Base-by-base conservation (phyloP, 768 basidiomycete genomes). In the Podaxis sp. region DNA sequence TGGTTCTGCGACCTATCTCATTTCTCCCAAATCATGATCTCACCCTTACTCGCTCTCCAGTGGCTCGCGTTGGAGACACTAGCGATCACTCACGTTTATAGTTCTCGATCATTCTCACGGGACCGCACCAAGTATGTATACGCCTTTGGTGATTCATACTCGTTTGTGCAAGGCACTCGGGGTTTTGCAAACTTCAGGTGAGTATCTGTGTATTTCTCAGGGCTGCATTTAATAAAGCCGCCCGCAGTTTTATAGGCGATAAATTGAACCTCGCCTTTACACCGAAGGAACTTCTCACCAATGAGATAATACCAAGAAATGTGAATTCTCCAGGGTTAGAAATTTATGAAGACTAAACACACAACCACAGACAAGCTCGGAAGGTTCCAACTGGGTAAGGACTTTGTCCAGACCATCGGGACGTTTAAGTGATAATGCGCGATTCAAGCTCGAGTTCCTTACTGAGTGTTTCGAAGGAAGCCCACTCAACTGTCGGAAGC, bases 81-180 rank as follows among this genome's bases (percentile, higher is more conserved):
- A 19, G 15, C 17, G 7, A 15, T 46, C 15, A 15, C 44, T 46
- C 42, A 44, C 17, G 42, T 19, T 15, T 17, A 15, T 8, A 46
- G 44, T 19, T 46, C 39, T 11, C 7, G 6, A 4, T 46, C 11
- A 26, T 44, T 63, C 22, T 57, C 61, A 26, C 57, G 61, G 55
- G 30, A 57, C 54, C 36, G 38, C n/a, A 57, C 44, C 26, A 71
- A 76, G 69, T 80, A 79, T 56, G 71, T 85, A 33, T 82, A 83
- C 65, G 82, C 81, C 5, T 85, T 85, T 64, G 84, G 83, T 3
- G 84, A 84, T 66, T 84, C 83, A 2, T 85, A 84, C 65, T 79
- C 83, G 0, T 84, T 84, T 63, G 82, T 85, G 0, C 79, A 82
- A 67, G 83, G 83, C 0, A 80, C 79, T 2, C 66, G 67, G 2